Percentiles rank a stretch among this genome's conserved stretches.
phyloP scores from a whole-genome alignment of 345 rosid species.

The Eucalyptus camaldulensis region DNA sequence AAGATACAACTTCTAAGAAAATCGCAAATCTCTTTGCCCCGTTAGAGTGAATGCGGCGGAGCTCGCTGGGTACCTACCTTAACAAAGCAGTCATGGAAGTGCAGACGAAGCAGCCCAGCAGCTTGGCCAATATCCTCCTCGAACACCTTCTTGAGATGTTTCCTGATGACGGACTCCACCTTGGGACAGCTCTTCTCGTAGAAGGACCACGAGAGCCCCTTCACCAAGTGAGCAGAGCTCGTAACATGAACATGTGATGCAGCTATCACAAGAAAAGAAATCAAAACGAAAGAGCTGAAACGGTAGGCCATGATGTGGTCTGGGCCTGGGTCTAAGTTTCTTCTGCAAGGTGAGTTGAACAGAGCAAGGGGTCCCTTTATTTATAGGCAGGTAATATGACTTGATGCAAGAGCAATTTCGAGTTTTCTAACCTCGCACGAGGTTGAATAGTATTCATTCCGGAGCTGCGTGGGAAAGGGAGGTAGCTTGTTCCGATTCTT shows the following conservation, averaged over 20 bases:
- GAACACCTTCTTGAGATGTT: conserved; percentile 50
- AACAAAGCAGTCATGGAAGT: conserved; percentile 95
- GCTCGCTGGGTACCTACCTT: conserved; percentile 21
- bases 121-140: conserved; percentile 68
- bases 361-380: neutral
- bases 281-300: neutral
- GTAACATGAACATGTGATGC: neutral
- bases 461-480: neutral
- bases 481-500: neutral
- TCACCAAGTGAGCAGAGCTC: conserved; percentile 13
- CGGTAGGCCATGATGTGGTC: neutral
- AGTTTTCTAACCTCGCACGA: neutral
- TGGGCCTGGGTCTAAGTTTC: neutral
- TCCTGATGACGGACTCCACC: conserved; percentile 38
- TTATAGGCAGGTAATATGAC: neutral
- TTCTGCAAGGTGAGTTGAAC: neutral
- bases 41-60: neutral
- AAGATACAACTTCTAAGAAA: neutral
- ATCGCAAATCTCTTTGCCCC: neutral
- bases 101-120: conserved; percentile 86
- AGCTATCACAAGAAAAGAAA: neutral
- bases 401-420: neutral
- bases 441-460: neutral
- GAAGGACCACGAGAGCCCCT: conserved; percentile 66
- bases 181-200: conserved; percentile 55